Evolutionary conservation across 129 eudicot species (phyloP), one percentile per base, ranked within the genome.

Genomic region (Gnaphalium uliginosum): DNA sequence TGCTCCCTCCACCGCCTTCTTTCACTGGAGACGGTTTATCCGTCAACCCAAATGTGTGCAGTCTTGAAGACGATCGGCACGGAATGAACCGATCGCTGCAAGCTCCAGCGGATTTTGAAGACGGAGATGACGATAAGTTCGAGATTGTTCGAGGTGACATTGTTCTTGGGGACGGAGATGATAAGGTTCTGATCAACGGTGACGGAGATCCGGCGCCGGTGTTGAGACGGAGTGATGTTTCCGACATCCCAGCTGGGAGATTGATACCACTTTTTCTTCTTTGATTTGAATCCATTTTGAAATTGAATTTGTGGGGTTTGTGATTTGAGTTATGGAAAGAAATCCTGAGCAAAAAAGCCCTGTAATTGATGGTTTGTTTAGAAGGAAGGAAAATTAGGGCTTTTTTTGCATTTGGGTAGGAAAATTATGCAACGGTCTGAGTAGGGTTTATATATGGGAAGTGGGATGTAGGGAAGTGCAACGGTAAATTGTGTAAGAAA

Each of bases 41-140:
- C 8, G 71, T 53, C 32, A 94, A 72, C 81, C 97, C 99, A 46
- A 94, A 94, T 0, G 99, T 83, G 79, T 94, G 96, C 9, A 94
- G 92, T 89, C 99, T 87, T 22, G 99, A 94, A 30, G 97, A 84
- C 6, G 99, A 94, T 60, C 99, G 73, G 56, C 97, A 91, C 0
- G 99, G 99, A 18, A 94, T 94, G 75, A 94, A 94, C 69, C 99
- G 81, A 74, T 94, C 99, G 61, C 99, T 94, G 79, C 97, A 91
- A 37, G 90, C 81, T 18, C 79, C 86, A 9, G 92, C 80, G 2
- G 97, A 79, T 66, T 85, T 88, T 2, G 93, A 86, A 50, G 96
- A 89, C 15, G 96, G 85, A 5, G 96, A 83, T 4, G 96, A 83
- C 3, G 92, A 62, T 18, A 89, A 46, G 60, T 83, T 87, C 3